A percentile compares a stretch with the other conserved stretches of the same genome.
These are phyloP conservation scores for Miamiensis avidus DNA, from an alignment of 169 alveolate genomes.

Conservation along the genomic window DNA sequence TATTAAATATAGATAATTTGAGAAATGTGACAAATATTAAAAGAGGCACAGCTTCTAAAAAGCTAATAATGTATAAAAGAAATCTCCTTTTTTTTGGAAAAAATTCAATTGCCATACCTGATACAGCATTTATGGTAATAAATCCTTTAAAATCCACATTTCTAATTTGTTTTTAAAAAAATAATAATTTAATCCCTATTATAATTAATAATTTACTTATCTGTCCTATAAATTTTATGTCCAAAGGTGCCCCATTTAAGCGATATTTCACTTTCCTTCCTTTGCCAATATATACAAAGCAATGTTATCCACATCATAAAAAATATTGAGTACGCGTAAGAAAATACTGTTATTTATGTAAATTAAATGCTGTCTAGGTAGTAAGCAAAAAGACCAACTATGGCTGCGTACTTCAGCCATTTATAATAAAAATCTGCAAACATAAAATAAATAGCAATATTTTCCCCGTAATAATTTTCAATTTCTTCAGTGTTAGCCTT, in stretches of 20 bases:
- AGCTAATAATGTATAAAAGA: slow-evolving; percentile 7
- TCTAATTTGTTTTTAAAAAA: not conserved
- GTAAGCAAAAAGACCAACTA: not conserved
- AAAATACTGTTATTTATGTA: not conserved
- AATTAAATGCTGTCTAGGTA: not conserved
- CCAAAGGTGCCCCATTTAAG: not conserved
- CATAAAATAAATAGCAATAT: not conserved
- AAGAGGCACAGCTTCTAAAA: slow-evolving; percentile 40
- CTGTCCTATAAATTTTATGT: no score
- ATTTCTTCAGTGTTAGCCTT: not conserved
- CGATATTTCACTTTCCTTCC: not conserved
- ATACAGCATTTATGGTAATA: slow-evolving; percentile 12
- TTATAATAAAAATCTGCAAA: not conserved
- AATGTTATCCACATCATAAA: not conserved
- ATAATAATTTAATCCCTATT: no score
- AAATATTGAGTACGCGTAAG: not conserved
- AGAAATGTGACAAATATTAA: slow-evolving; percentile 24
- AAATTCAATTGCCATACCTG: slow-evolving; percentile 9
- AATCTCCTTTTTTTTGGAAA: slow-evolving; percentile 30
- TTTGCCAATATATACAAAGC: not conserved
- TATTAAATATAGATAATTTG: slow-evolving; percentile 38
- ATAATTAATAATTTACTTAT: no score
- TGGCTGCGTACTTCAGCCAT: not conserved
- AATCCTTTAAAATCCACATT: slow-evolving; percentile 31
- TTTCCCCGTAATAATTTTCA: not conserved